Base-by-base conservation (phyloP, 2,329 filamentous ascomycete genomes). In the Colletotrichum sojae region DNA sequence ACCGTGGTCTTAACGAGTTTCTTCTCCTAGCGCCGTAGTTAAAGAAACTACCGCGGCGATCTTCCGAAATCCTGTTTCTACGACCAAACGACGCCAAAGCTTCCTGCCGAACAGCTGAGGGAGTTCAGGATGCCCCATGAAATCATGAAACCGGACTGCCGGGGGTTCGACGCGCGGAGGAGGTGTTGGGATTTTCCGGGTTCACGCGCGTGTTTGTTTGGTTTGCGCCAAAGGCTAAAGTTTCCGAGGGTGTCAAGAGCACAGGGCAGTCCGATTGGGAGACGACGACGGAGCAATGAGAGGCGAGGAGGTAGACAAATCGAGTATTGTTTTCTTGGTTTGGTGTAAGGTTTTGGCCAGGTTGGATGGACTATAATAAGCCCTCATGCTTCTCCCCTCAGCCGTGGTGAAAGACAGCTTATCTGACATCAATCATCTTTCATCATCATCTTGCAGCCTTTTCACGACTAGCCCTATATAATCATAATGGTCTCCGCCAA, bases 401-500 rank as follows among this genome's bases (percentile, higher is more conserved):
- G 10, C n/a, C 6, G 4, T 43, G 13, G 16, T 15, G 12, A 5
- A 6, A 22, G 9, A 18, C n/a, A 15, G 15, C 22, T 25, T 4
- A 25, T 25, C 13, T 6, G 18, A 1, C 9, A 27, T 43, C 36
- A n/a, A 22, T 12, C 46, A 5, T 18, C 46, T 5, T 16, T 20
- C 12, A 25, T 18, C 16, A 10, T 18, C 18, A 10, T 52, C 46
- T 25, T 39, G 16, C 25, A 49, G 8, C 6, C 46, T 9, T 36
- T 36, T 36, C 31, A 5, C 57, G 25, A 20, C n/a, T 36, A 36
- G 31, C 31, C 10, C 31, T 8, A 39, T 25, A n/a, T 43, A 56
- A 22, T 18, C 16, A 62, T 36, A 45, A 62, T 62, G 59, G 18
- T 54, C 36, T 62, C 49, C n/a, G 8, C 53, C 49, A 62, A 62